phyloP scores from a whole-genome alignment of 306 rosid species.

The Psophocarpus tetragonolobus region DNA sequence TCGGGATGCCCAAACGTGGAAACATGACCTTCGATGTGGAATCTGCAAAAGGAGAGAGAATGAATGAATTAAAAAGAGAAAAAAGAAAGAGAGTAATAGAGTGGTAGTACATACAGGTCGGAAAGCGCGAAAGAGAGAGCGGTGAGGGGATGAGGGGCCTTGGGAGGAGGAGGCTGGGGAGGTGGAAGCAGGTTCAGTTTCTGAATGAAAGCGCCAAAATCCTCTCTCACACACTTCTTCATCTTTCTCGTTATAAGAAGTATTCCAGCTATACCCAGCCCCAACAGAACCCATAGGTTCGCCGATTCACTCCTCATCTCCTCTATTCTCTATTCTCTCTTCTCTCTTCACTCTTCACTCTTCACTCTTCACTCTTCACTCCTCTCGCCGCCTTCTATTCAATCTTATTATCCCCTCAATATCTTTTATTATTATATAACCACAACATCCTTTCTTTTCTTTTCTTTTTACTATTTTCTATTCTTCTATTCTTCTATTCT shows the following conservation, averaged over 20 bases:
- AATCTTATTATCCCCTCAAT: no score
- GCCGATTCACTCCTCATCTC: constrained; percentile 66
- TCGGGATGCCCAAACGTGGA: constrained; percentile 95
- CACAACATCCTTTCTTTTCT: no score
- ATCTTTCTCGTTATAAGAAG: constrained; percentile 67
- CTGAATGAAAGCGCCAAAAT: constrained; percentile 81
- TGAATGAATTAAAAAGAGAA: not conserved
- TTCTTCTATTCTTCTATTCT: no score
- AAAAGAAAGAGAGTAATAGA: not conserved
- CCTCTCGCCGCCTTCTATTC: no score
- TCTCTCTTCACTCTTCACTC: no score
- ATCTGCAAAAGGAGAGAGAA: constrained; percentile 44
- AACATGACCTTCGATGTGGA: constrained; percentile 76
- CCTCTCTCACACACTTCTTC: constrained; percentile 60
- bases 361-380: no score
- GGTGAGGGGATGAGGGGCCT: constrained; percentile 94
- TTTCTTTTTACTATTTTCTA: no score
- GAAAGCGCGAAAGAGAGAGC: constrained; percentile 82
- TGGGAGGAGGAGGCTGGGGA: constrained; percentile 95
- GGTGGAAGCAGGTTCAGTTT: constrained; percentile 83
- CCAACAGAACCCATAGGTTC: constrained; percentile 81
- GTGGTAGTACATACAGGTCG: constrained; percentile 60
- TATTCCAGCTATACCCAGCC: constrained; percentile 90
- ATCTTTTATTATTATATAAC: no score
- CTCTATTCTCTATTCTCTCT: not conserved